Conservation (phyloP, 768 basidiomycete species). For the Pholiota molesta region DNA sequence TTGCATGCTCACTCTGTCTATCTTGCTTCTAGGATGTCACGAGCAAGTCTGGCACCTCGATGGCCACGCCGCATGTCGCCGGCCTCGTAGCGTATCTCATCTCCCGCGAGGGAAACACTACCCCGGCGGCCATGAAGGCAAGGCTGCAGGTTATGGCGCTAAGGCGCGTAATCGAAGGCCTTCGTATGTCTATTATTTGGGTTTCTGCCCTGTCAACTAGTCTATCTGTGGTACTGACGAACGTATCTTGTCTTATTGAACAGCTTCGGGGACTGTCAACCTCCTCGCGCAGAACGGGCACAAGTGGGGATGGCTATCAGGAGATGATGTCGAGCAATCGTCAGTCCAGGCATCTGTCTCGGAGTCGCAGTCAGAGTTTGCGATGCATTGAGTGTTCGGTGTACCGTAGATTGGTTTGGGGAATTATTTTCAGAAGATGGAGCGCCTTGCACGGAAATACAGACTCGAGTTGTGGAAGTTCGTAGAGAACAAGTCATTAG, state of each 20-base stretch:
- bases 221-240: not conserved
- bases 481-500: too few relatives aligned
- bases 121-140: slow-evolving; percentile 32
- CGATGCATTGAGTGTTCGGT: too few relatives aligned
- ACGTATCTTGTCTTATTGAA: not conserved
- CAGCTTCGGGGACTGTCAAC: slow-evolving; percentile 30
- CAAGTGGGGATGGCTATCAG: too few relatives aligned
- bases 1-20: too few relatives aligned
- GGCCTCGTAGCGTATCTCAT: slow-evolving; percentile 44
- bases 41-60: slow-evolving; percentile 31
- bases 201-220: not conserved
- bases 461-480: too few relatives aligned
- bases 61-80: slow-evolving; percentile 43
- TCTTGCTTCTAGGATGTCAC: slow-evolving; percentile 15
- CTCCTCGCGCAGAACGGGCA: slow-evolving; percentile 27
- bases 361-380: too few relatives aligned
- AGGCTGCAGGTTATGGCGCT: slow-evolving; percentile 28
- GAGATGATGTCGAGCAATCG: too few relatives aligned
- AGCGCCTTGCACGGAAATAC: too few relatives aligned
- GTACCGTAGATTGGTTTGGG: too few relatives aligned
- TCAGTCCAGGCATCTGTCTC: too few relatives aligned
- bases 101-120: slow-evolving; percentile 29
- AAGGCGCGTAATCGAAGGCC: slow-evolving; percentile 29
- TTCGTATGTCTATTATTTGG: slow-evolving; percentile 26
- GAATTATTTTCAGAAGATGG: too few relatives aligned